Percentiles rank a stretch among this genome's conserved stretches.
Evolutionary conservation across 2,329 filamentous ascomycete genomes (phyloP).

Genomic region (Xylaria arbuscula): DNA sequence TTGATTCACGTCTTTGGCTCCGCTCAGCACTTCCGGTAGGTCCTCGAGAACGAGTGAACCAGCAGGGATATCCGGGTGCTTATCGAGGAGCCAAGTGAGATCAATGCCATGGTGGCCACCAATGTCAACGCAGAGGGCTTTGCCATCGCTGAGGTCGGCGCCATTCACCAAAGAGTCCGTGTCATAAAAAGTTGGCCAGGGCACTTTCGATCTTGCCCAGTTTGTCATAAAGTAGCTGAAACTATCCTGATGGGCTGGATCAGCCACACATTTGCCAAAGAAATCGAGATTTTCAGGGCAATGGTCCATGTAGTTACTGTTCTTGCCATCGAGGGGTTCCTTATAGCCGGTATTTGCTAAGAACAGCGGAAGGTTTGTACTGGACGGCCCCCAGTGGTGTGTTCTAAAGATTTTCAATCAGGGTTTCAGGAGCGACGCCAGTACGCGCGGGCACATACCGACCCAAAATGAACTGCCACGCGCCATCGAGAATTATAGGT

Average conservation of each 20-base stretch:
- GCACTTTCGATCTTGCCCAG: constrained; percentile 39
- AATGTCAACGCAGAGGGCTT: constrained; percentile 54
- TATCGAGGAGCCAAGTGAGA: constrained; percentile 47
- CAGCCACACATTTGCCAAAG: constrained; percentile 40
- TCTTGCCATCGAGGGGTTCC: constrained; percentile 39
- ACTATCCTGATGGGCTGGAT: constrained; percentile 37
- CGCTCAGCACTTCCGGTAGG: constrained; percentile 48
- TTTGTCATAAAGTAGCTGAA: constrained; percentile 45
- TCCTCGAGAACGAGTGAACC: constrained; percentile 55
- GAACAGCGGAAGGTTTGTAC: constrained; percentile 39
- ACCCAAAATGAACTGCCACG: constrained; percentile 42
- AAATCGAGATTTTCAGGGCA: constrained; percentile 40
- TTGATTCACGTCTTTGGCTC: constrained; percentile 26
- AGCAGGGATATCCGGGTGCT: constrained; percentile 47
- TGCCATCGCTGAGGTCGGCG: constrained; percentile 42
- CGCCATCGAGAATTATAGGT: constrained; percentile 42
- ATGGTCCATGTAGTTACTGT: constrained; percentile 40
- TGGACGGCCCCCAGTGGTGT: constrained; percentile 29
- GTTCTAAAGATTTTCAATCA: constrained; percentile 20
- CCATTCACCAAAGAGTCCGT: constrained; percentile 42
- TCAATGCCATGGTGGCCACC: constrained; percentile 57
- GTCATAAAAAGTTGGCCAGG: constrained; percentile 46
- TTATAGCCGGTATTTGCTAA: constrained; percentile 43
- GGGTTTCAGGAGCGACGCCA: background rate
- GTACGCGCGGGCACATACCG: constrained; percentile 12